Evolutionary conservation across 1,139 yeast genomes (phyloP).

Genomic region (Suhomyces wounanorum): DNA sequence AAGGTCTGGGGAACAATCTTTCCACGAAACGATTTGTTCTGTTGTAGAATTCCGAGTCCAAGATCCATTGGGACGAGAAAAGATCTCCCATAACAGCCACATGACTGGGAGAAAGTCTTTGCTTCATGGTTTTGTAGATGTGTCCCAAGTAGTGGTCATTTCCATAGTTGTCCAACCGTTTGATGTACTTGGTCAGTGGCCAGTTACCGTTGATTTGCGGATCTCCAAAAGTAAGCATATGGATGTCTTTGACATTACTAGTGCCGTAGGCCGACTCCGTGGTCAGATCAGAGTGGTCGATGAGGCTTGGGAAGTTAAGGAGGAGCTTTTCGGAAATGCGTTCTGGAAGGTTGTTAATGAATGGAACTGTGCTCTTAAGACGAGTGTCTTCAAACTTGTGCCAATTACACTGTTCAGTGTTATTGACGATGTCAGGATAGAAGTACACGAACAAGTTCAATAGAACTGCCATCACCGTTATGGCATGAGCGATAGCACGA

Average conservation of each 20-base stretch:
- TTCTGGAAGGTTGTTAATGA: slow-evolving; percentile 26
- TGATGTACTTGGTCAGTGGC: slow-evolving; percentile 69
- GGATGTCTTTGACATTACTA: slow-evolving; percentile 47
- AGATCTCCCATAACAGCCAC: slow-evolving; percentile 92
- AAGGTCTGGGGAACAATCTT: slow-evolving; percentile 60
- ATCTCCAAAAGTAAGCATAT: slow-evolving; percentile 83
- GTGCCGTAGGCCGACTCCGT: slow-evolving; percentile 11
- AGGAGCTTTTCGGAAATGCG: slow-evolving; percentile 18
- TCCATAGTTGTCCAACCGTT: slow-evolving; percentile 79
- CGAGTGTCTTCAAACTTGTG: slow-evolving; percentile 26
- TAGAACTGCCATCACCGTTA: slow-evolving; percentile 41
- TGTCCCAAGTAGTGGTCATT: slow-evolving; percentile 89
- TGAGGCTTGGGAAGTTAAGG: slow-evolving; percentile 35
- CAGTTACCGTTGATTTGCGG: slow-evolving; percentile 94
- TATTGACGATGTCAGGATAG: slow-evolving; percentile 64
- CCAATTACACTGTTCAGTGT: slow-evolving; percentile 62
- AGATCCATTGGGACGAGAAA: slow-evolving; percentile 95
- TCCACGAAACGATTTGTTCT: slow-evolving; percentile 73
- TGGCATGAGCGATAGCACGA: slow-evolving; percentile 10
- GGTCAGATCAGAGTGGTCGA: slow-evolving; percentile 13
- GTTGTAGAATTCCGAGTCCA: slow-evolving; percentile 78
- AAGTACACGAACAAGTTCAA: slow-evolving; percentile 66
- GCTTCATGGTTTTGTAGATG: slow-evolving; percentile 65
- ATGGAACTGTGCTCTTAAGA: slow-evolving; percentile 13
- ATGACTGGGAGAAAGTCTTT: slow-evolving; percentile 68